Evolutionary conservation across 768 basidiomycete species (phyloP).

Genomic region (Podaxis sp.): DNA sequence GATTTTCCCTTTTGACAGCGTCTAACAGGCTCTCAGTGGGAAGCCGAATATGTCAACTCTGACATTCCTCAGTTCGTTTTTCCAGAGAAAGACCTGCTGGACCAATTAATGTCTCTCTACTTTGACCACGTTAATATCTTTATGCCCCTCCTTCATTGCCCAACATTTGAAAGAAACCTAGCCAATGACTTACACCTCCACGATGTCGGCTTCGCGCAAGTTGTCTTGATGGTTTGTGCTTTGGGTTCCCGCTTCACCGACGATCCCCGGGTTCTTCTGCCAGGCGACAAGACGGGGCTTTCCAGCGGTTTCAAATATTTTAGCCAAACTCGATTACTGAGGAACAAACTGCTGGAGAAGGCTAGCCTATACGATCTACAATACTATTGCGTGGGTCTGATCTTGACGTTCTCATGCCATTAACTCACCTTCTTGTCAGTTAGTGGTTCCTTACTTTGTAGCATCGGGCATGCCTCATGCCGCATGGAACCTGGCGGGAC

Average conservation of each 20-base stretch:
- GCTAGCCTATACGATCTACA: conserved; percentile 71
- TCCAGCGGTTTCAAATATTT: conserved; percentile 61
- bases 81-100: conserved; percentile 46
- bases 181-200: conserved; percentile 41
- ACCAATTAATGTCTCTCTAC: conserved; percentile 49
- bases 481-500: conserved; percentile 51
- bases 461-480: conserved; percentile 46
- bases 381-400: conserved; percentile 50
- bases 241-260: conserved; percentile 55
- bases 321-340: conserved; percentile 56
- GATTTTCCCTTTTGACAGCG: not conserved
- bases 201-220: conserved; percentile 47
- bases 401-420: not conserved
- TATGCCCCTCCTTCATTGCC: conserved; percentile 63
- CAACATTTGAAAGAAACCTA: conserved; percentile 53
- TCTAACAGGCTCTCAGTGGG: conserved; percentile 30
- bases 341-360: conserved; percentile 50
- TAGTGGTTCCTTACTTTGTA: conserved; percentile 28
- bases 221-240: conserved; percentile 65
- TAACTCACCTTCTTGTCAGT: conserved; percentile 17
- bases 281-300: conserved; percentile 32
- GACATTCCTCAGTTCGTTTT: conserved; percentile 31
- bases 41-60: conserved; percentile 20
- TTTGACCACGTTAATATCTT: conserved; percentile 49
- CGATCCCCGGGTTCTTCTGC: conserved; percentile 35